A percentile compares a stretch with the other conserved stretches of the same genome.
Conservation (phyloP, 306 rosid species). For the Quercus alba region DNA sequence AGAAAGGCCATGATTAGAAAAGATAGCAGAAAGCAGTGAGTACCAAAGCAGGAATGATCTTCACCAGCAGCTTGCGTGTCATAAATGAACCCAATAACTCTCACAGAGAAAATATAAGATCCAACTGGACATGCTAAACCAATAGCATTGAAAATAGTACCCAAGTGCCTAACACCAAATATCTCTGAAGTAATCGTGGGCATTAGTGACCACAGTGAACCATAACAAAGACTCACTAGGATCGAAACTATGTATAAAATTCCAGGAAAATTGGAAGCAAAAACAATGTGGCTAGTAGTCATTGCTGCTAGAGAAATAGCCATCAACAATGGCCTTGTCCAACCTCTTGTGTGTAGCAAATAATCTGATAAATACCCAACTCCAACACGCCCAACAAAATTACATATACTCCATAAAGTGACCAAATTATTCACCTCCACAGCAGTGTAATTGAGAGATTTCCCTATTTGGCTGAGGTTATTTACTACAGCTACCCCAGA, state of each 20-base stretch:
- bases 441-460: constrained; percentile 68
- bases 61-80: constrained; percentile 48
- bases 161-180: constrained; percentile 83
- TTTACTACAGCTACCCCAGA: constrained; percentile 76
- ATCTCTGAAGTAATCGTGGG: constrained; percentile 86
- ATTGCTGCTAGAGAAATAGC: constrained; percentile 45
- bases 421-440: constrained; percentile 62
- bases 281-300: constrained; percentile 58
- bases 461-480: constrained; percentile 85
- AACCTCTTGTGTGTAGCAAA: constrained; percentile 61
- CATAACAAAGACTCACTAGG: constrained; percentile 79
- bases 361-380: constrained; percentile 79
- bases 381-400: constrained; percentile 86
- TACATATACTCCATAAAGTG: constrained; percentile 93
- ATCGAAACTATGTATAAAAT: constrained; percentile 74
- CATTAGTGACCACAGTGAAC: constrained; percentile 91
- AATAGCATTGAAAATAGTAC: constrained; percentile 84
- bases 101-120: constrained; percentile 81
- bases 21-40: constrained; percentile 67
- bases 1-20: constrained; percentile 69
- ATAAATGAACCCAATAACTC: constrained; percentile 17
- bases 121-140: constrained; percentile 84
- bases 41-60: constrained; percentile 54
- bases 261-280: constrained; percentile 67
- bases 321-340: constrained; percentile 77